These are phyloP conservation scores for Tricholoma flavovirens DNA, from an alignment of 768 basidiomycete genomes.

Conservation along the genomic window DNA sequence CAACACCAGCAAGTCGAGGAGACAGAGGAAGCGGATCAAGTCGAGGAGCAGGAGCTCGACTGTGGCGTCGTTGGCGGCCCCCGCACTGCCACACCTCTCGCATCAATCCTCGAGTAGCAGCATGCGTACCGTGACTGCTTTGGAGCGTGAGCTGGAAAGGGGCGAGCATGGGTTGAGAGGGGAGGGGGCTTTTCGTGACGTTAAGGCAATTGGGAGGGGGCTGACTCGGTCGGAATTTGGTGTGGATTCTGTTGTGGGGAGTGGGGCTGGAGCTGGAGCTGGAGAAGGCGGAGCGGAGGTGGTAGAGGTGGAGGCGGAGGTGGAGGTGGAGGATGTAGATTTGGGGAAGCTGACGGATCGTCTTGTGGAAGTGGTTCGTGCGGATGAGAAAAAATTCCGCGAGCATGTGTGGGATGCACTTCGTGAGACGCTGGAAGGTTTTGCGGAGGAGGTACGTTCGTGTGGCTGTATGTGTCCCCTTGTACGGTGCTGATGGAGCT, in stretches of 20 bases:
- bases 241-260: constrained; percentile 15
- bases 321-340: constrained; percentile 11
- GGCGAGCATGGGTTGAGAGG: constrained; percentile 14
- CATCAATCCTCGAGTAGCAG: too few species aligned
- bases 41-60: constrained; percentile 62
- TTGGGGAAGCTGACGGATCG: constrained; percentile 28
- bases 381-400: constrained; percentile 46
- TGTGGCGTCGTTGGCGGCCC: constrained; percentile 52
- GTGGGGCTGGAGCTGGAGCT: neutral
- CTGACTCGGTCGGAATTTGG: constrained; percentile 26
- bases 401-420: constrained; percentile 55
- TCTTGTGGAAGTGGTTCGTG: constrained; percentile 35
- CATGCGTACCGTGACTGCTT: too few species aligned
- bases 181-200: constrained; percentile 25
- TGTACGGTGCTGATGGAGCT: neutral
- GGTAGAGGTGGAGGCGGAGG: too few species aligned
- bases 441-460: constrained; percentile 55
- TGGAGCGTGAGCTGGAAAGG: constrained; percentile 13
- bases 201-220: constrained; percentile 12
- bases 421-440: constrained; percentile 50
- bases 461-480: neutral
- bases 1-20: constrained; percentile 19
- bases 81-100: constrained; percentile 13
- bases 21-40: constrained; percentile 28
- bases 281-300: constrained; percentile 1